Conservation (phyloP, 306 rosid genomes). For the Medicago arabica region DNA sequence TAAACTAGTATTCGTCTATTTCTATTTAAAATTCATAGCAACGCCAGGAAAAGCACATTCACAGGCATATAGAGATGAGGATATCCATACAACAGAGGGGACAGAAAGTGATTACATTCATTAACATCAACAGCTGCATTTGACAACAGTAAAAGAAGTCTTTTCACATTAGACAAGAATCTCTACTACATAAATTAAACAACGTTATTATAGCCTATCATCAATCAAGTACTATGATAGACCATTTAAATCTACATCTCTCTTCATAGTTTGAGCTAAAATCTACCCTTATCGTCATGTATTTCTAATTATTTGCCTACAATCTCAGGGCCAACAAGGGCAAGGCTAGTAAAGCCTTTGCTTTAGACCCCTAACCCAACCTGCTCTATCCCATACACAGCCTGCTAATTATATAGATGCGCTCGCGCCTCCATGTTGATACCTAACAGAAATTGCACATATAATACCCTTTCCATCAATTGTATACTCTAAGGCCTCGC, state of each 20-base stretch:
- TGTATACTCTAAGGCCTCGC: not conserved
- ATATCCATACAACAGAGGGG: slow-evolving; percentile 7
- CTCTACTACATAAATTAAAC: not conserved
- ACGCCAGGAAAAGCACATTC: slow-evolving; percentile 17
- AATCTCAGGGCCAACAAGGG: not conserved
- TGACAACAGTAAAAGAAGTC: not conserved
- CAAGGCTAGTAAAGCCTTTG: not conserved
- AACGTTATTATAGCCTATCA: not conserved
- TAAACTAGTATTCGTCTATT: not conserved
- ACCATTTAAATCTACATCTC: not conserved
- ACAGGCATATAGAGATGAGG: not conserved
- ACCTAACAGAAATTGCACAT: not conserved
- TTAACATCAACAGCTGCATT: not conserved
- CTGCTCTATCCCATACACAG: not conserved
- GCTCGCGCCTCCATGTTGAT: not conserved
- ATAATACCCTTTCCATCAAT: not conserved
- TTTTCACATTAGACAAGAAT: not conserved
- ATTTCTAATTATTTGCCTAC: not conserved
- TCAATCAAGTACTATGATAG: not conserved
- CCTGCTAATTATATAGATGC: not conserved
- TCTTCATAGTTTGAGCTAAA: not conserved
- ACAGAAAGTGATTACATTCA: not conserved
- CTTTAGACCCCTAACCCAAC: not conserved
- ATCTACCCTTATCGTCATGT: not conserved
- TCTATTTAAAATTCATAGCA: not conserved